A percentile compares a stretch with the other conserved stretches of the same genome.
Conservation (phyloP, 345 rosid species). For the Theobroma cacao region DNA sequence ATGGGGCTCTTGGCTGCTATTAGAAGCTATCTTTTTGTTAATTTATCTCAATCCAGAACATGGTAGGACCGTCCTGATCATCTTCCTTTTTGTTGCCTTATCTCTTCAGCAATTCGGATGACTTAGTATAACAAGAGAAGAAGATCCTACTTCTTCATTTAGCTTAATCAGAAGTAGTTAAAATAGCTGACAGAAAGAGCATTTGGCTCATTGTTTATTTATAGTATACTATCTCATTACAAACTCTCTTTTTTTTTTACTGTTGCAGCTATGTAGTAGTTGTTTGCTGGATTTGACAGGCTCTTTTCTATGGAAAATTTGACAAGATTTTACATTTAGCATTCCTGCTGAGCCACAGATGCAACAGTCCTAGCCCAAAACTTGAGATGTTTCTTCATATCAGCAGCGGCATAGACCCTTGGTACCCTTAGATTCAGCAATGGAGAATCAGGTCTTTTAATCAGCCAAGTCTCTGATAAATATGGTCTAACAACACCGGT, state of each 20-base stretch:
- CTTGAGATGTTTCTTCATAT: slow-evolving; percentile 56
- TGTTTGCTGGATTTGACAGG: neutral
- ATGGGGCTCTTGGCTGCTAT: slow-evolving; percentile 3
- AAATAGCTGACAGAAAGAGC: slow-evolving; percentile 1
- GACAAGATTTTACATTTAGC: slow-evolving; percentile 3
- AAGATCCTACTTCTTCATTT: neutral
- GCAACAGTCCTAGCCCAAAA: slow-evolving; percentile 70
- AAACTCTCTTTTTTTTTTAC: neutral
- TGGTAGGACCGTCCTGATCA: slow-evolving; percentile 16
- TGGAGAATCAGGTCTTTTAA: slow-evolving; percentile 54
- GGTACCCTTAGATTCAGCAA: slow-evolving; percentile 41
- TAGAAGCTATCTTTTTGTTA: slow-evolving; percentile 1
- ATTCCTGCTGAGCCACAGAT: slow-evolving; percentile 37
- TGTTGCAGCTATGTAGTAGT: neutral
- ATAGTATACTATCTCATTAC: neutral
- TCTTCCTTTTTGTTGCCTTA: slow-evolving; percentile 11
- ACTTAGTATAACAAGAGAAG: neutral
- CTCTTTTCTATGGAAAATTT: neutral
- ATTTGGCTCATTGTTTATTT: slow-evolving; percentile 11
- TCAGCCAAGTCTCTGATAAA: slow-evolving; percentile 69
- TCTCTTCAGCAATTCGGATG: slow-evolving; percentile 6
- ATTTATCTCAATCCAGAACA: slow-evolving; percentile 1
- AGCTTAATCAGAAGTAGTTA: neutral
- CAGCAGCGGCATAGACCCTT: slow-evolving; percentile 32
- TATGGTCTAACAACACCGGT: slow-evolving; percentile 41